Evolutionary conservation across 805 yeast genomes (phyloP).

Genomic region (Nakazawaea ambrosiae): DNA sequence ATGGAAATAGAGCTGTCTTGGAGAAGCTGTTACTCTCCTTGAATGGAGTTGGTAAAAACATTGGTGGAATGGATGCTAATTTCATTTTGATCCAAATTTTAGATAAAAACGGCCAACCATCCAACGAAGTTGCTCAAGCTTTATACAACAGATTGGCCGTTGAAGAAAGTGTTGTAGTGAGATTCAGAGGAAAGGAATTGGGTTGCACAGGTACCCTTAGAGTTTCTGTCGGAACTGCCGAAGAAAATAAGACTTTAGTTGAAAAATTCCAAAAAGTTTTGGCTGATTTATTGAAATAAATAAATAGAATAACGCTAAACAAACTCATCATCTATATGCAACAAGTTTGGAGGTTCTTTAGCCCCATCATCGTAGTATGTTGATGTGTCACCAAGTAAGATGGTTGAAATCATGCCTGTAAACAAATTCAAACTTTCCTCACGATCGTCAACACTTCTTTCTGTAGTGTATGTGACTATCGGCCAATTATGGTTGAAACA

Average conservation of each 20-base stretch:
- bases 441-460: constrained; percentile 34
- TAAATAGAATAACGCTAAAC: not conserved
- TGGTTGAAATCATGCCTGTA: constrained; percentile 33
- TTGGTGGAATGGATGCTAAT: constrained; percentile 86
- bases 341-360: constrained; percentile 11
- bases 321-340: constrained; percentile 15
- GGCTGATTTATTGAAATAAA: constrained; percentile 5
- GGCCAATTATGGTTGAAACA: constrained; percentile 45
- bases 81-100: constrained; percentile 72
- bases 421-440: constrained; percentile 32
- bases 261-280: constrained; percentile 30
- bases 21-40: constrained; percentile 46
- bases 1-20: constrained; percentile 48
- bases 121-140: constrained; percentile 55
- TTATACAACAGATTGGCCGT: constrained; percentile 69
- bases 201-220: constrained; percentile 88
- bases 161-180: constrained; percentile 69
- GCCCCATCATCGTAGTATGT: constrained; percentile 18
- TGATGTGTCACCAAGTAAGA: constrained; percentile 34
- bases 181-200: constrained; percentile 85
- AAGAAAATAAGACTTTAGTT: constrained; percentile 60
- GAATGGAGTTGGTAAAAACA: constrained; percentile 59
- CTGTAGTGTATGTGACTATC: constrained; percentile 31
- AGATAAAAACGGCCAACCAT: constrained; percentile 55
- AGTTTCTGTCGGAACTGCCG: constrained; percentile 77